Conservation (phyloP, 176 grass and related monocot genomes). For the Urochloa ruziziensis region DNA sequence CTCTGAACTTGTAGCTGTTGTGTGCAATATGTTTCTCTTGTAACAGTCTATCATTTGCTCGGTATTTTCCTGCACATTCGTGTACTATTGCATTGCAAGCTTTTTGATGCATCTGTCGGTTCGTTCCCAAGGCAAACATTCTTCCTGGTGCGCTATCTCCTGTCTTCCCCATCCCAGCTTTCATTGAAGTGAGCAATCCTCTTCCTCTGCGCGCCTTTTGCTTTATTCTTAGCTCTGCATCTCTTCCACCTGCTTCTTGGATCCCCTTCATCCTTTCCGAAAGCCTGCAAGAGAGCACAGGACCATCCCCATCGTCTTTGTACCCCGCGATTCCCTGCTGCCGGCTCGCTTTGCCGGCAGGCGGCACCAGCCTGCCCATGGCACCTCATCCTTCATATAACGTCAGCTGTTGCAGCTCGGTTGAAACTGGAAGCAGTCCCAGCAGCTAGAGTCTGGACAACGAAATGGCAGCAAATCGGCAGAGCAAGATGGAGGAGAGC, state of each 20-base stretch:
- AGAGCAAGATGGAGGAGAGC: constrained; percentile 11
- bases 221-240: background rate
- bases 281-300: constrained; percentile 14
- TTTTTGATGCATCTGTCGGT: background rate
- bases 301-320: constrained; percentile 1
- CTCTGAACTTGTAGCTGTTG: too few relatives aligned
- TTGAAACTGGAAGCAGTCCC: background rate
- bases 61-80: background rate
- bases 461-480: background rate
- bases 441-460: background rate
- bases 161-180: background rate
- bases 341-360: background rate
- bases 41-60: background rate
- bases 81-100: background rate
- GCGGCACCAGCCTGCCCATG: background rate
- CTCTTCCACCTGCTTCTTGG: background rate
- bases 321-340: background rate
- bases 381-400: background rate
- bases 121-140: constrained; percentile 19
- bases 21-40: background rate
- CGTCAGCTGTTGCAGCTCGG: background rate
- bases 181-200: background rate
- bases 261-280: constrained; percentile 7
- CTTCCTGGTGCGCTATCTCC: background rate
- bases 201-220: background rate